phyloP scores from a whole-genome alignment of 805 yeast species.

The Maudiozyma pseudohumilis region DNA sequence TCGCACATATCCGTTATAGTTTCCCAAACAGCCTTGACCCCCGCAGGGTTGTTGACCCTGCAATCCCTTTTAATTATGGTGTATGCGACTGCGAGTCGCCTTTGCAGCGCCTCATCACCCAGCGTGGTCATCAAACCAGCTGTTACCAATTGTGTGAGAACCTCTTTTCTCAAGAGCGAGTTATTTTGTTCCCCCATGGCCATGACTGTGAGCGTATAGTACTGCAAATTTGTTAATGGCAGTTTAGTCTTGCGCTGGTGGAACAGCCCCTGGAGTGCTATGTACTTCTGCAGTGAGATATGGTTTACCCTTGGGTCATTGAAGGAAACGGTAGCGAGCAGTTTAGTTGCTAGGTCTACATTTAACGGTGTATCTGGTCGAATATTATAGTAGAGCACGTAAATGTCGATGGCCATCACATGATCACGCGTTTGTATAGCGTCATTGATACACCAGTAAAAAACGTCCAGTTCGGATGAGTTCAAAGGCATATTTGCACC shows the following conservation, averaged over 20 bases:
- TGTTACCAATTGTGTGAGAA: conserved; percentile 12
- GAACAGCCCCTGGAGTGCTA: conserved; percentile 10
- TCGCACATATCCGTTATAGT: conserved; percentile 12
- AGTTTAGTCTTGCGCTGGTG: not conserved
- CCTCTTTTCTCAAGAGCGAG: conserved; percentile 10
- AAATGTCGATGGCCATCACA: conserved; percentile 17
- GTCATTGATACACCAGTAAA: conserved; percentile 13
- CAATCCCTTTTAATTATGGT: conserved; percentile 16
- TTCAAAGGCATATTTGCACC: not conserved
- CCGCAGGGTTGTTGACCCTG: conserved; percentile 17
- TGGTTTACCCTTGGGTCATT: conserved; percentile 17
- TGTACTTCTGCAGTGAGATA: conserved; percentile 10
- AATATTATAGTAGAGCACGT: conserved; percentile 11
- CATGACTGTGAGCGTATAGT: conserved; percentile 14
- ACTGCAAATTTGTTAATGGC: conserved; percentile 10
- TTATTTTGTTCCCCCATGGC: conserved; percentile 12
- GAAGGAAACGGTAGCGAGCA: conserved; percentile 16
- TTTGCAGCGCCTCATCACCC: conserved; percentile 7
- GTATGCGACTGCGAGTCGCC: conserved; percentile 15
- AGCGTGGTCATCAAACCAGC: conserved; percentile 1
- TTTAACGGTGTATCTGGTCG: conserved; percentile 6
- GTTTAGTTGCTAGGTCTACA: conserved; percentile 3
- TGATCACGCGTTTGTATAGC: conserved; percentile 12
- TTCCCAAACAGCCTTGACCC: conserved; percentile 19
- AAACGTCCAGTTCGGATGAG: not conserved